A percentile compares a stretch with the other conserved stretches of the same genome.
Conservation (phyloP, 106 monocot genomes). For the Iris macrosiphon region DNA sequence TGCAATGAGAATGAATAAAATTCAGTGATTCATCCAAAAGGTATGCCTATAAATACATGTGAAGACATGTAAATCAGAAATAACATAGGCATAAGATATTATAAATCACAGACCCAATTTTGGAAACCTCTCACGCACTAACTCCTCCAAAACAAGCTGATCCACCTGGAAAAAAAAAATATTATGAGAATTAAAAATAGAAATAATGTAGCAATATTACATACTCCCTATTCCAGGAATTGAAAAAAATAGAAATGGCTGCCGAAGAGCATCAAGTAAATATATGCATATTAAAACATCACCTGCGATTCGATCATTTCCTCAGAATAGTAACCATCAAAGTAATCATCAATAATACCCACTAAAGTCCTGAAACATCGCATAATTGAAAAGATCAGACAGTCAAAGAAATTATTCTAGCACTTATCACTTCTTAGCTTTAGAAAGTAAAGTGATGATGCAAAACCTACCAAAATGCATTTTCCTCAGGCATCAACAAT, state of each 20-base stretch:
- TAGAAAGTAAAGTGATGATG: background rate
- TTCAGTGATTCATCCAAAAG: background rate
- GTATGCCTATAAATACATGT: background rate
- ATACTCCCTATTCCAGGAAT: no score
- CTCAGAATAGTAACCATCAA: conserved; percentile 95
- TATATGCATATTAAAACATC: no score
- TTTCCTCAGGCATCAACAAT: conserved; percentile 97
- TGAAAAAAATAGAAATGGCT: no score
- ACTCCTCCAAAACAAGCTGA: conserved; percentile 94
- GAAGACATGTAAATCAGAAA: background rate
- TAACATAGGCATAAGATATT: background rate
- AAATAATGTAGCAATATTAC: background rate
- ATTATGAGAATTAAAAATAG: background rate
- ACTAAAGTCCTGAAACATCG: conserved; percentile 67
- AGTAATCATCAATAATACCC: conserved; percentile 89
- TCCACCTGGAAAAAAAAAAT: conserved; percentile 56
- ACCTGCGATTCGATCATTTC: conserved; percentile 99
- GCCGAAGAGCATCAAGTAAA: background rate
- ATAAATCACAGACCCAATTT: conserved; percentile 59
- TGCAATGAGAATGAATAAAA: conserved; percentile 20
- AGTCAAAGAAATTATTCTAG: background rate
- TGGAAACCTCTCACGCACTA: conserved; percentile 87
- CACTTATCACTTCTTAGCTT: background rate
- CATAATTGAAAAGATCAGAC: background rate
- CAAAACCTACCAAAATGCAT: conserved; percentile 95